phyloP scores from a whole-genome alignment of 192 early-diverging fungal species.

The Diversispora epigaea region DNA sequence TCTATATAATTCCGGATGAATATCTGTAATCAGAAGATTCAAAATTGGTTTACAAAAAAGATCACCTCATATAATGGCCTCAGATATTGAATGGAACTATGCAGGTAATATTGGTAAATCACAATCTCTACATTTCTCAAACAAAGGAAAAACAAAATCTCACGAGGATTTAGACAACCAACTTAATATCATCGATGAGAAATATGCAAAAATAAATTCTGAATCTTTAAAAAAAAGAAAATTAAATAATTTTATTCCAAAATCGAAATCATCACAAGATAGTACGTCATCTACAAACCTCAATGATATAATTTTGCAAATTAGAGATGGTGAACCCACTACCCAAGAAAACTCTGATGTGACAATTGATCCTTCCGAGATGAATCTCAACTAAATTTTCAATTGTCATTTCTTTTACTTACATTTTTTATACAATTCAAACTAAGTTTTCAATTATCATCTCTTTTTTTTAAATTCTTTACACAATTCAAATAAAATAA shows the following conservation, averaged over 20 bases:
- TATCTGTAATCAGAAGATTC: not conserved
- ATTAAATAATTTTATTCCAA: not conserved
- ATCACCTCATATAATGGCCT: not conserved
- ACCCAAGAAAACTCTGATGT: not conserved
- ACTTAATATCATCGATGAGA: not conserved
- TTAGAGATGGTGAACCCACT: not conserved
- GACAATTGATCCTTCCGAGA: not conserved
- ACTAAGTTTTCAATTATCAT: not conserved
- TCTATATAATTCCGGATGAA: not conserved
- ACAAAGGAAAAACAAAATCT: not conserved
- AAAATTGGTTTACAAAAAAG: not conserved
- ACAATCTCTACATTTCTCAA: not conserved
- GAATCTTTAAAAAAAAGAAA: not conserved
- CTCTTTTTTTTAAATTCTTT: no score
- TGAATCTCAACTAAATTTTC: not conserved
- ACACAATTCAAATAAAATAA: no score
- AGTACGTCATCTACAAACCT: not conserved
- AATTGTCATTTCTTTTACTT: not conserved
- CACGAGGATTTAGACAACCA: not conserved
- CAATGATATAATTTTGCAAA: not conserved
- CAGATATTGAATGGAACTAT: not conserved
- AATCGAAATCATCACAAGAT: not conserved
- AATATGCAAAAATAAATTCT: not conserved
- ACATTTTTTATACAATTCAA: not conserved
- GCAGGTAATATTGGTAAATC: not conserved